These are phyloP conservation scores for bread wheat (Triticum aestivum) DNA, from an alignment of 176 grass and related monocot genomes.

Conservation along the genomic window IWGSC_CS_RefSeq_v2.1 NC_057801.1:656727932-656728431, in stretches of 20 bases:
- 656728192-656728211: constrained; percentile 4
- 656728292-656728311: not conserved
- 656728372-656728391: not conserved
- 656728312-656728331: not conserved
- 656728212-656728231: not conserved
- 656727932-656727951: no score
- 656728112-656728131: not conserved
- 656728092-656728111: no score
- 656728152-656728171: not conserved
- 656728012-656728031: not conserved
- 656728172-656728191: not conserved
- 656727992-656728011: not conserved
- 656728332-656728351: not conserved
- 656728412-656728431: no score
- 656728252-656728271: not conserved
- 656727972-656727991: not conserved
- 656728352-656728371: not conserved
- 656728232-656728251: not conserved
- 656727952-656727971: no score
- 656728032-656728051: not conserved
- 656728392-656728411: not conserved
- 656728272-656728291: not conserved
- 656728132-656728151: not conserved
- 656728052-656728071: not conserved
- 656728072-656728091: constrained; percentile 9